Evolutionary conservation across 78 protist genomes (phyloP), one percentile per base, ranked within the genome.

Genomic region (Mastigamoeba balamuthi): DNA sequence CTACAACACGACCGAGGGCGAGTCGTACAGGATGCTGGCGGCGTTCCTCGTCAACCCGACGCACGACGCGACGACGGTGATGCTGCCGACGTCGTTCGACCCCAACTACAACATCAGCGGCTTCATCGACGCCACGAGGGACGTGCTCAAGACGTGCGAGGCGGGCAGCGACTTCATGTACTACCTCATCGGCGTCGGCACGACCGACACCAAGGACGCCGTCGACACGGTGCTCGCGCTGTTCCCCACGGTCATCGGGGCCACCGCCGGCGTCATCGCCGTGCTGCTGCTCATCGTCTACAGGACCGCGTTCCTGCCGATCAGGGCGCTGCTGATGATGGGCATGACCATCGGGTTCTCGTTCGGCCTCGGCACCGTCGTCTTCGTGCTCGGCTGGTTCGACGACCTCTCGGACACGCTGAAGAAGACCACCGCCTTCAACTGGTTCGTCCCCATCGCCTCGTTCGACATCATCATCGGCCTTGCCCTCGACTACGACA

Each of bases 401-500:
- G n/a, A n/a, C n/a, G n/a, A n/a, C n/a, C n/a, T n/a, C n/a, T n/a
- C n/a, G n/a, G n/a, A n/a, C n/a, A n/a, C n/a, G n/a, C n/a, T n/a
- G n/a, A n/a, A n/a, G n/a, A n/a, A n/a, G n/a, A n/a, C n/a, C 76
- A 28, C 65, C 66, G 48, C 42, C 43, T 87, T 37, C 1, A n/a
- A 0, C 38, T 87, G 85, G 89, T 25, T 78, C 48, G 0, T 38
- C 38, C 86, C 91, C 4, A 0, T 80, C 44, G 44, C 77, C 75
- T 38, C 73, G 39, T 78, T 79, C 81, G 10, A 67, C 3, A 40
- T 85, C 68, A 17, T 85, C 4, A 66, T 84, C 69, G 91, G 91
- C 25, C 83, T 87, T 3, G 88, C 71, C 35, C 40, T 84, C 42
- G 91, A 87, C 64, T 87, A 87, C 75, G 91, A 87, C 85, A 38